These are phyloP conservation scores for Warburgia ugandensis DNA, from an alignment of 164 flowering plant genomes.

Conservation along the genomic window DNA sequence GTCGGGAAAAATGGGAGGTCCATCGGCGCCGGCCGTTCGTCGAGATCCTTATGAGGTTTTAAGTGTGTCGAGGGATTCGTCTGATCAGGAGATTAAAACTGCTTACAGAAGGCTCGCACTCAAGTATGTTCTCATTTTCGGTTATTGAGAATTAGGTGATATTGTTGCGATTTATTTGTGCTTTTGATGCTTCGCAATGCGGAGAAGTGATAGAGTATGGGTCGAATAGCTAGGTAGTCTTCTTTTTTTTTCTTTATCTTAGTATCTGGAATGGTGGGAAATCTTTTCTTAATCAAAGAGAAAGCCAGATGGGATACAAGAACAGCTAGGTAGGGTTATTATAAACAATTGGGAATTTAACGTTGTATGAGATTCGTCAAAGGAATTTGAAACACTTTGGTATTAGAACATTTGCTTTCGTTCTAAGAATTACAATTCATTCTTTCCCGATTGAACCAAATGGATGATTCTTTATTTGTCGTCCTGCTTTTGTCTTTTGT, in stretches of 20 bases:
- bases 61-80: conserved; percentile 58
- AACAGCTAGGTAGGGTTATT: too few species aligned
- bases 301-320: too few species aligned
- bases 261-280: background rate
- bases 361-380: too few species aligned
- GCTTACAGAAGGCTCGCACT: conserved; percentile 94
- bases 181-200: background rate
- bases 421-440: too few species aligned
- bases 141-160: background rate
- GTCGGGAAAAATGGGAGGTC: conserved; percentile 47
- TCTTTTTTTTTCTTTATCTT: background rate
- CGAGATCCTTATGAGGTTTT: conserved; percentile 94
- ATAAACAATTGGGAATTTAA: too few species aligned
- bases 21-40: conserved; percentile 58
- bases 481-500: too few species aligned
- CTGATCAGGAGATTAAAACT: conserved; percentile 91
- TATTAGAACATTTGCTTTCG: too few species aligned
- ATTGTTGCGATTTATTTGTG: background rate
- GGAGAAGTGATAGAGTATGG: background rate
- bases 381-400: too few species aligned
- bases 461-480: too few species aligned
- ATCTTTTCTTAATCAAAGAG: background rate
- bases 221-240: background rate
- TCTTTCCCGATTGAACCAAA: too few species aligned
- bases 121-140: conserved; percentile 44